A percentile compares a stretch with the other conserved stretches of the same genome.
Conservation (phyloP, 1,139 yeast genomes). For the Candida dubliniensis region DNA sequence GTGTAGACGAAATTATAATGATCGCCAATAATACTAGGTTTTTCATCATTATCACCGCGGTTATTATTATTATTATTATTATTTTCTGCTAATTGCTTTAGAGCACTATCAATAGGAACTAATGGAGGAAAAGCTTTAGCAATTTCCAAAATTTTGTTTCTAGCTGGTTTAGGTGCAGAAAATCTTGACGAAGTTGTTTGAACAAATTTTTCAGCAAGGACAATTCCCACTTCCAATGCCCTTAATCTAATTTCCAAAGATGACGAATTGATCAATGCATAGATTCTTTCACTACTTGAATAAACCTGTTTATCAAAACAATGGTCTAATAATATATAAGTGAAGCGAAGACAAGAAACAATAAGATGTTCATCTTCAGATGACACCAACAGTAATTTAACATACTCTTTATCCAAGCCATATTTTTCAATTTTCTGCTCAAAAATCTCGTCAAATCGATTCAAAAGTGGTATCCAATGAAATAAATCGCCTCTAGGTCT, state of each 20-base stretch:
- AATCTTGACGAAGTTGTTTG: conserved; percentile 44
- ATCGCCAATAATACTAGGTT: conserved; percentile 37
- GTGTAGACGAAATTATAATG: conserved; percentile 59
- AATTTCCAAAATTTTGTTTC: conserved; percentile 48
- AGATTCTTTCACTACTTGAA: conserved; percentile 64
- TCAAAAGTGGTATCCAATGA: conserved; percentile 76
- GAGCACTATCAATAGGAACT: conserved; percentile 43
- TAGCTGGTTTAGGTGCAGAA: conserved; percentile 43
- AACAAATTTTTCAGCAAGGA: conserved; percentile 58
- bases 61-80: conserved; percentile 13
- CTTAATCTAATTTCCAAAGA: conserved; percentile 60
- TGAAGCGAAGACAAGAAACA: conserved; percentile 57
- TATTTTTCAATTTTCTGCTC: conserved; percentile 56
- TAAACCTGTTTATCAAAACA: conserved; percentile 70
- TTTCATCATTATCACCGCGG: conserved; percentile 16
- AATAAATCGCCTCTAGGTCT: conserved; percentile 71
- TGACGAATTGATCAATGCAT: conserved; percentile 58
- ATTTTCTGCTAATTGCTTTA: conserved; percentile 18
- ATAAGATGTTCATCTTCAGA: conserved; percentile 47
- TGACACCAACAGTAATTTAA: conserved; percentile 46
- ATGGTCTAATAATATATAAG: conserved; percentile 64
- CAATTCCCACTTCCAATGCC: conserved; percentile 63
- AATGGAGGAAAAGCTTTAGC: conserved; percentile 57
- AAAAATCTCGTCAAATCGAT: conserved; percentile 70
- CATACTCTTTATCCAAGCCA: conserved; percentile 48